Conservation (phyloP, 345 rosid genomes). For the Theobroma cacao region DNA sequence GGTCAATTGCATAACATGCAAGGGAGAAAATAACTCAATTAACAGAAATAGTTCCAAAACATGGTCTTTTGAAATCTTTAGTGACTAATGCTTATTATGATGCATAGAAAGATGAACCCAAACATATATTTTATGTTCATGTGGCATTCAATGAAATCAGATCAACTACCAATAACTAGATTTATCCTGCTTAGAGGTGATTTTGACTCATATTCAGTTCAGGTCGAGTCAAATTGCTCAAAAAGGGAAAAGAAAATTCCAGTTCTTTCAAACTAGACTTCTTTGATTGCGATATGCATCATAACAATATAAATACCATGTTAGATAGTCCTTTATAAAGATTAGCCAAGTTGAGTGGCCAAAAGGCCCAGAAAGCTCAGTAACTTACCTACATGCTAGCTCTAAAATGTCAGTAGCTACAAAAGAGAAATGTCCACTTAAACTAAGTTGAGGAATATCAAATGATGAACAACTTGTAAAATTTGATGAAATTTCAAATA, state of each 20-base stretch:
- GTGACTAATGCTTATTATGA: background rate
- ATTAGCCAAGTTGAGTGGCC: background rate
- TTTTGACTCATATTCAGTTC: background rate
- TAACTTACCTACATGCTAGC: background rate
- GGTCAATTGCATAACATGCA: constrained; percentile 13
- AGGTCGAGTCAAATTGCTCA: background rate
- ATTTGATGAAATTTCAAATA: too few species aligned
- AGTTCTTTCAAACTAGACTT: background rate
- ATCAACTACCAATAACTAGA: background rate
- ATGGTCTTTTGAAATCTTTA: background rate
- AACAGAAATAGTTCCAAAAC: background rate
- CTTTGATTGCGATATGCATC: background rate
- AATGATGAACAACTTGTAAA: too few species aligned
- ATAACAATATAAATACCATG: background rate
- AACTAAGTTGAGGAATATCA: background rate
- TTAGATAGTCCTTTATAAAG: background rate
- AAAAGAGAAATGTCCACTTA: background rate
- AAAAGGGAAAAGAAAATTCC: background rate
- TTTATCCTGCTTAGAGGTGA: background rate
- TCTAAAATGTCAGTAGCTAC: background rate
- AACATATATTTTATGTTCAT: background rate
- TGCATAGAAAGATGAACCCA: background rate
- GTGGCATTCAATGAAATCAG: background rate
- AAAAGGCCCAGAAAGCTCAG: background rate
- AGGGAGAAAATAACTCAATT: background rate